phyloP scores from a whole-genome alignment of 129 eudicot species.

The Apium graveolens region DNA sequence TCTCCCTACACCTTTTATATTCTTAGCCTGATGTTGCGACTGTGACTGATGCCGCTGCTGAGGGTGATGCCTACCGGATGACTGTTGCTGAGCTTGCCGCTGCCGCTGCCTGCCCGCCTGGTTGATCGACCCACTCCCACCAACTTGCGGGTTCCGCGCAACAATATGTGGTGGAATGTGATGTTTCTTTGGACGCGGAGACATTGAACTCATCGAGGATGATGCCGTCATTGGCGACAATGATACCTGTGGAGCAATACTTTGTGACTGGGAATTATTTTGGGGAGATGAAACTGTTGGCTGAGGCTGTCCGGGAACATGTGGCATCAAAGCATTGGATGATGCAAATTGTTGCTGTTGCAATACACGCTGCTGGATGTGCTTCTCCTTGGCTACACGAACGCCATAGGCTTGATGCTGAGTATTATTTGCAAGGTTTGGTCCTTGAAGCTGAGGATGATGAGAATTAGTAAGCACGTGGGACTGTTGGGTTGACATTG shows the following conservation, averaged over 20 bases:
- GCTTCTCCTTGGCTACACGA: conserved; percentile 71
- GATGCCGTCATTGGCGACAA: conserved; percentile 34
- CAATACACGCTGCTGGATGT: conserved; percentile 55
- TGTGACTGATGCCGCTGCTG: conserved; percentile 49
- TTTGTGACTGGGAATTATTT: conserved; percentile 46
- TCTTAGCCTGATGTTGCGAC: conserved; percentile 38
- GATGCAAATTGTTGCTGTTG: conserved; percentile 54
- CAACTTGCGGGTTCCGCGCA: conserved; percentile 44
- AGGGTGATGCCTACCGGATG: conserved; percentile 63
- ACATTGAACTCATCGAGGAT: conserved; percentile 38
- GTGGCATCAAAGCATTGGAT: conserved; percentile 48
- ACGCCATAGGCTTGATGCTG: conserved; percentile 65
- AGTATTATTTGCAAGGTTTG: conserved; percentile 37
- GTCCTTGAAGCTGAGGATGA: conserved; percentile 62
- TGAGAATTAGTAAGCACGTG: conserved; percentile 47
- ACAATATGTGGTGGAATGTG: conserved; percentile 42
- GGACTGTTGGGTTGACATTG: conserved; percentile 59
- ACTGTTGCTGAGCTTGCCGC: conserved; percentile 34
- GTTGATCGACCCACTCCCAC: conserved; percentile 33
- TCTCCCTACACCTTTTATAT: conserved; percentile 62
- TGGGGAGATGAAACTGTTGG: conserved; percentile 65
- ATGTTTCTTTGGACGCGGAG: conserved; percentile 52
- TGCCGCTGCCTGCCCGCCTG: conserved; percentile 51
- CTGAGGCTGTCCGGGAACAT: conserved; percentile 53
- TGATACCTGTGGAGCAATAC: conserved; percentile 54